Evolutionary conservation across 2,329 filamentous ascomycete species (phyloP), one percentile per base, ranked within the genome.

Genomic region (Talaromyces marneffei): DNA sequence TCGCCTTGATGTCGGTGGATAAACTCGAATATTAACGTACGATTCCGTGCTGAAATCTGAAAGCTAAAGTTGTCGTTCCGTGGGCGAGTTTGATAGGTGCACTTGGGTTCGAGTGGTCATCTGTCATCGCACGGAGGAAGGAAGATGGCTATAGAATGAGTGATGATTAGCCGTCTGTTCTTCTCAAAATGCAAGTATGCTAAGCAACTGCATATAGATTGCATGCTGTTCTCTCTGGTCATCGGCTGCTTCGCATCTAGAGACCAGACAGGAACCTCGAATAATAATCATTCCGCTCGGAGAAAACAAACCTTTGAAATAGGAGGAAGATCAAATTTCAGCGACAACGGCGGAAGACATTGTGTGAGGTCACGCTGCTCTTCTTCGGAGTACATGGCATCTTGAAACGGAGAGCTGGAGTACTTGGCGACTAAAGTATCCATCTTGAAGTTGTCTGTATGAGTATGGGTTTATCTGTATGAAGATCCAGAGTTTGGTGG

Each of bases 31-130:
- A 52, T n/a, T 16, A 50, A 66, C 72, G 65, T 76, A 76, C 74
- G 79, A 99, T 97, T 74, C 94, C 94, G 71, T 92, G 92, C 80
- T 97, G 87, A 84, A 97, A 99, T 75, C 93, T 88, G 85, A 99
- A 99, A 65, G 92, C 93, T 65, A 99, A 87, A 57, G 94, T 99
- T 63, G 94, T 99, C 64, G 94, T 99, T 74, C 94, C 94, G 85
- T 99, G 94, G 66, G 94, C 94, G 72, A 99, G 92, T 85, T 99
- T 99, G 85, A 99, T 99, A 69, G 94, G 94, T 79, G 92, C 97
- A 79, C 90, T 87, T 63, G 94, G 92, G 83, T 99, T 99, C 71
- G 92, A 88, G 78, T 92, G 88, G 85, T 99, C 94, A 82, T 99
- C 94, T 69, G 94, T 97, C 78, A 91, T 91, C 69, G 94, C 91